Percentiles rank a stretch among this genome's conserved stretches.
Evolutionary conservation across 768 basidiomycete species (phyloP).

Genomic region (Dentipellis fragilis): DNA sequence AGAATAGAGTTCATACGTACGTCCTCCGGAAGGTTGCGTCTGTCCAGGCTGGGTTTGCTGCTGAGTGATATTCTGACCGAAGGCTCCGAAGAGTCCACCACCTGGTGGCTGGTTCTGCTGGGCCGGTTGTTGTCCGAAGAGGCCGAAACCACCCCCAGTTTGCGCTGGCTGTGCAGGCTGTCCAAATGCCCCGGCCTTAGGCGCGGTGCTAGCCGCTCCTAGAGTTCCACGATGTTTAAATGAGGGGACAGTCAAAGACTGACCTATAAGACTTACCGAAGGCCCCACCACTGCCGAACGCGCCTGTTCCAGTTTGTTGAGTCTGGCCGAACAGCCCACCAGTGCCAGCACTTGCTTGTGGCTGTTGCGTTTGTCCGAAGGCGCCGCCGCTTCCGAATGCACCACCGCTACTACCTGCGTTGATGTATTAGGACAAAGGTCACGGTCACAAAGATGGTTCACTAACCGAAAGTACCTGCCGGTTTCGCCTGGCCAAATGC

Average conservation of each 20-base stretch:
- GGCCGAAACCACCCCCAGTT: slow-evolving; percentile 8
- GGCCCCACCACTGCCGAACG: slow-evolving; percentile 16
- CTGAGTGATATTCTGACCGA: slow-evolving; percentile 19
- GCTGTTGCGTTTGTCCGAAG: slow-evolving; percentile 22
- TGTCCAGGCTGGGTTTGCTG: slow-evolving; percentile 26
- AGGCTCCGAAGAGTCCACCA: slow-evolving; percentile 12
- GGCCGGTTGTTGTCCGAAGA: slow-evolving; percentile 21
- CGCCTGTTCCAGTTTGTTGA: slow-evolving; percentile 4
- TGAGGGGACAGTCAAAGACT: no score
- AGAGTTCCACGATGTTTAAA: background rate
- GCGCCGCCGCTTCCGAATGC: slow-evolving; percentile 14
- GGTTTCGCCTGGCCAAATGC: slow-evolving; percentile 25
- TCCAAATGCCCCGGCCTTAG: slow-evolving; percentile 17
- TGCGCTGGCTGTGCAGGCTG: slow-evolving; percentile 10
- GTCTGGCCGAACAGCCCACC: slow-evolving; percentile 22
- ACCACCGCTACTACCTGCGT: slow-evolving; percentile 1
- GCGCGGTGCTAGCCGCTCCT: slow-evolving; percentile 12
- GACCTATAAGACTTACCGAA: slow-evolving; percentile 15
- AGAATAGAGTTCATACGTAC: background rate
- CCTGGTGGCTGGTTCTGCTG: slow-evolving; percentile 10
- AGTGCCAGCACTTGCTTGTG: slow-evolving; percentile 21
- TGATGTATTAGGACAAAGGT: background rate
- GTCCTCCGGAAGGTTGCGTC: slow-evolving; percentile 10
- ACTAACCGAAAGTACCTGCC: slow-evolving; percentile 14
- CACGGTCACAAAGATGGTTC: background rate